Conservation (phyloP, 352 stramenopile species). For the Globisporangium echinulatum region DNA sequence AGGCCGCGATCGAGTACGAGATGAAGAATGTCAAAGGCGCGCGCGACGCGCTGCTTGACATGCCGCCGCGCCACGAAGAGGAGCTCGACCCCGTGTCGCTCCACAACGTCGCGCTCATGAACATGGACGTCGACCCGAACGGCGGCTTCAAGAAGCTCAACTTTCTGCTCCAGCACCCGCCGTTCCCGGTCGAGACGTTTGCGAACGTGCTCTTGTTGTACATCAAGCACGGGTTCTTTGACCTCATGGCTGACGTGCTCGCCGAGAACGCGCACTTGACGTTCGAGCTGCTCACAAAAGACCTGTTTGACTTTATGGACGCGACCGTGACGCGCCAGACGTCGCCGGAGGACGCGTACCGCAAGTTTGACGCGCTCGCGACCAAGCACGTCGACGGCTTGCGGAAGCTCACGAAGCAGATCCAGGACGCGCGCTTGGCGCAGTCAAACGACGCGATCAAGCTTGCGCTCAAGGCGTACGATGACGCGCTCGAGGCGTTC, state of each 20-base stretch:
- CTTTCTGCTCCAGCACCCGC: conserved; percentile 91
- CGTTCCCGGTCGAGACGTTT: conserved; percentile 94
- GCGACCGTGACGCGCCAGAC: conserved; percentile 91
- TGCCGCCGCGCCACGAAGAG: conserved; percentile 88
- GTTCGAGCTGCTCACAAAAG: conserved; percentile 90
- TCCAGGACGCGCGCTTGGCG: conserved; percentile 88
- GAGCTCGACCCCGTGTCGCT: conserved; percentile 91
- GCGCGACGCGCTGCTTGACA: conserved; percentile 87
- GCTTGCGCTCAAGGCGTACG: conserved; percentile 88
- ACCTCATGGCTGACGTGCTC: conserved; percentile 94
- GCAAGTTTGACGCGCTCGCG: conserved; percentile 91
- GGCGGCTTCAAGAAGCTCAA: conserved; percentile 94
- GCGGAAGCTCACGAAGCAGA: conserved; percentile 92
- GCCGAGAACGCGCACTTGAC: conserved; percentile 92
- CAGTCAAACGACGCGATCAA: conserved; percentile 93
- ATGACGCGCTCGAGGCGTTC: conserved; percentile 91
- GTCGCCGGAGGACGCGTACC: conserved; percentile 91
- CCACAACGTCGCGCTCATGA: conserved; percentile 89
- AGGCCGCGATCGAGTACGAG: conserved; percentile 93
- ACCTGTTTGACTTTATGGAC: conserved; percentile 96
- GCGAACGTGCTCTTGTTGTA: conserved; percentile 94
- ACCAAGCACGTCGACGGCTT: conserved; percentile 91
- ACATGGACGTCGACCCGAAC: conserved; percentile 92
- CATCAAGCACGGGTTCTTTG: conserved; percentile 92
- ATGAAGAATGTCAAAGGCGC: conserved; percentile 90